These are phyloP conservation scores for Chalciporus sphaerocephalus DNA, from an alignment of 768 basidiomycete genomes.

Conservation along the genomic window DNA sequence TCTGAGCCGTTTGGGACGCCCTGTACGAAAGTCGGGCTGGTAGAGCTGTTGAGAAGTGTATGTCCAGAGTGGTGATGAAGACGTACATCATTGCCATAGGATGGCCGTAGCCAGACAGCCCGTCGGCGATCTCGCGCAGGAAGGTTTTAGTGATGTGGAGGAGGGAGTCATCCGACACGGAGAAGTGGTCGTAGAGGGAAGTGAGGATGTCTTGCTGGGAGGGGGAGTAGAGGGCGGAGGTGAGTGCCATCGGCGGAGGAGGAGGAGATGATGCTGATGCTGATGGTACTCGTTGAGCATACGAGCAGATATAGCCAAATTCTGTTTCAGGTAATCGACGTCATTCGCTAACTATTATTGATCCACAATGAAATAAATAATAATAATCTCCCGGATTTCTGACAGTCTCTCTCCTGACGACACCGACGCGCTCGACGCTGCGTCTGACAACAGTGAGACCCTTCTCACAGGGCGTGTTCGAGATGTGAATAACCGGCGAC, in stretches of 20 bases:
- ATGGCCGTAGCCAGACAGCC: constrained; percentile 67
- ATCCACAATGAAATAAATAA: neutral
- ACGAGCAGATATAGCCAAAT: constrained; percentile 1
- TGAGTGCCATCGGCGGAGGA: constrained; percentile 30
- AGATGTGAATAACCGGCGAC: neutral
- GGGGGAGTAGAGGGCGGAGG: constrained; percentile 39
- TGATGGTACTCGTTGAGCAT: neutral
- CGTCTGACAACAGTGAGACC: neutral
- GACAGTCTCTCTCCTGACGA: no score
- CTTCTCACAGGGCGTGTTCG: neutral
- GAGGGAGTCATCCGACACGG: constrained; percentile 57
- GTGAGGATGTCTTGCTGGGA: constrained; percentile 51
- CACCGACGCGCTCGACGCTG: no score
- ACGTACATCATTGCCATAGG: constrained; percentile 91
- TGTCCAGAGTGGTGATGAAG: neutral
- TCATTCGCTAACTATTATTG: neutral
- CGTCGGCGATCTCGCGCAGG: constrained; percentile 71
- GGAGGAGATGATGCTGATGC: no score
- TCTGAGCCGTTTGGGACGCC: constrained; percentile 92
- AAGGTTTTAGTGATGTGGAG: constrained; percentile 72
- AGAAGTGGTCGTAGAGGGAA: constrained; percentile 69
- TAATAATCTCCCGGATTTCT: no score
- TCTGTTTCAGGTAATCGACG: constrained; percentile 1
- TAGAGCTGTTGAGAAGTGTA: neutral
- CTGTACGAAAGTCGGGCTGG: constrained; percentile 91